Conservation (phyloP, 371 early-diverging fungal genomes). For the Apophysomyces ossiformis region DNA sequence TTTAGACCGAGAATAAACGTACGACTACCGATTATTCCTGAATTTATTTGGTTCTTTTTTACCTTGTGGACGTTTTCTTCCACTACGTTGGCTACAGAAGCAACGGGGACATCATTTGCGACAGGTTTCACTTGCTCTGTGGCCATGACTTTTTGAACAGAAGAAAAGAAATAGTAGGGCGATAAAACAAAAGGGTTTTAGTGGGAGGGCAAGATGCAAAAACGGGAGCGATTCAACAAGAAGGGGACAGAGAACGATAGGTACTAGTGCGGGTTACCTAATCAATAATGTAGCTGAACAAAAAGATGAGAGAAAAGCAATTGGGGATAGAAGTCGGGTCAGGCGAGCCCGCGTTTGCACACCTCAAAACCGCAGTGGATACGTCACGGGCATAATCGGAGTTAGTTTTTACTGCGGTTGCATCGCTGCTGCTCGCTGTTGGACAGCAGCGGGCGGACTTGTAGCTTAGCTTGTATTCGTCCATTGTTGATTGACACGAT, state of each 20-base stretch:
- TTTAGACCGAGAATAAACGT: neutral
- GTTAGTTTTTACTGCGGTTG: too few relatives aligned
- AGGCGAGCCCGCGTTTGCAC: neutral
- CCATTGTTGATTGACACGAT: too few relatives aligned
- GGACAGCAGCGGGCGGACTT: too few relatives aligned
- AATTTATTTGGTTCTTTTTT: neutral
- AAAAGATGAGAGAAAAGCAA: constrained; percentile 14
- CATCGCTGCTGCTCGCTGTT: too few relatives aligned
- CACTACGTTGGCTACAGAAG: neutral
- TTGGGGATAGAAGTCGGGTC: neutral
- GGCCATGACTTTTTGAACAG: constrained; percentile 15
- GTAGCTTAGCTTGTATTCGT: too few relatives aligned
- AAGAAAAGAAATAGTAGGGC: constrained; percentile 13
- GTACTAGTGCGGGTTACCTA: constrained; percentile 6
- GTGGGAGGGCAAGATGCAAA: constrained; percentile 9
- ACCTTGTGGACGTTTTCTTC: constrained; percentile 19
- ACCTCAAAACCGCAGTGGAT: too few relatives aligned
- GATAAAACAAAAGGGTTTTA: constrained; percentile 5
- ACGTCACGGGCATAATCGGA: too few relatives aligned
- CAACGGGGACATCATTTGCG: neutral
- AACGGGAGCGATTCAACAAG: constrained; percentile 3
- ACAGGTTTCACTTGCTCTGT: constrained; percentile 12
- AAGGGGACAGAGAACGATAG: constrained; percentile 7
- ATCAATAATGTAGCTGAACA: constrained; percentile 8
- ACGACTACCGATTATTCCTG: neutral